These are phyloP conservation scores for Clavispora asparagi DNA, from an alignment of 805 yeast species.

Conservation along the genomic window DNA sequence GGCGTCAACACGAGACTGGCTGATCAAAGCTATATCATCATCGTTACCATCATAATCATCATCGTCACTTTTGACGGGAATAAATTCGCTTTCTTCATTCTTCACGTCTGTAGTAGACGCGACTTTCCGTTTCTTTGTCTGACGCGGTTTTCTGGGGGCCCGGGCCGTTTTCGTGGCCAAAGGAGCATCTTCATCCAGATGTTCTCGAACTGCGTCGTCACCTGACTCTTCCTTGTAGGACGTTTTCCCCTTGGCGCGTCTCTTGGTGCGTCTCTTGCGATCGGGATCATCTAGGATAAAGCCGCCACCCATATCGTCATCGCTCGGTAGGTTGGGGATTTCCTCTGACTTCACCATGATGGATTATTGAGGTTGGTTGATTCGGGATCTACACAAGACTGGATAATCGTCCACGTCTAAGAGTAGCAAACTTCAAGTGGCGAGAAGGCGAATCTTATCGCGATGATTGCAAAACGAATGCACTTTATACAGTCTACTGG, in stretches of 20 bases:
- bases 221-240: slow-evolving; percentile 23
- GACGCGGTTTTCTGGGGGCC: slow-evolving; percentile 15
- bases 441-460: background rate
- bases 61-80: background rate
- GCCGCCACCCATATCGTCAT: slow-evolving; percentile 12
- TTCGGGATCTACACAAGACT: background rate
- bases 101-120: background rate
- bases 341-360: background rate
- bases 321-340: background rate
- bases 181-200: slow-evolving; percentile 18
- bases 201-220: slow-evolving; percentile 12
- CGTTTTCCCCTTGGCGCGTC: background rate
- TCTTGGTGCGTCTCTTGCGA: slow-evolving; percentile 5
- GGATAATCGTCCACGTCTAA: background rate
- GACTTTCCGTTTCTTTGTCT: slow-evolving; percentile 14
- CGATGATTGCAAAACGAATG: slow-evolving; percentile 1
- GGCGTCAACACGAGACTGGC: slow-evolving; percentile 22
- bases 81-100: slow-evolving; percentile 4
- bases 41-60: slow-evolving; percentile 18
- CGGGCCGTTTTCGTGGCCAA: slow-evolving; percentile 10
- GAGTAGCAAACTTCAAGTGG: background rate
- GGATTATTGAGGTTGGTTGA: background rate
- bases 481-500: background rate
- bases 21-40: slow-evolving; percentile 27
- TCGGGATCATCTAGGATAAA: slow-evolving; percentile 14